Evolutionary conservation across 2,329 filamentous ascomycete species (phyloP).

Genomic region (Bipolaris victoriae): DNA sequence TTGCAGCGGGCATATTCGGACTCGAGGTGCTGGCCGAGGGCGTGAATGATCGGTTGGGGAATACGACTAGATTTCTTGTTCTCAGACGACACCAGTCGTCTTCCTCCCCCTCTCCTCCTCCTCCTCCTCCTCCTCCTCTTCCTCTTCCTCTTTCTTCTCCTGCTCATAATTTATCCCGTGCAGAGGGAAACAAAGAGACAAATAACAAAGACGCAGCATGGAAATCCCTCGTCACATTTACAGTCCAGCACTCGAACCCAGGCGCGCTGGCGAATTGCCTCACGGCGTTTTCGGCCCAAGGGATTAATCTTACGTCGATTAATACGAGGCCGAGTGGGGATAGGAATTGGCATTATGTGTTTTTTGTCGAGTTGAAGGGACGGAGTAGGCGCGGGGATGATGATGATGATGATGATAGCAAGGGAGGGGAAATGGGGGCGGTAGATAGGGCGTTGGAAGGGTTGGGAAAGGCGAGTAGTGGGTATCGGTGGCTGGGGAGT

Average conservation of each 20-base stretch:
- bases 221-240: conserved; percentile 83
- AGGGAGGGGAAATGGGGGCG: conserved; percentile 57
- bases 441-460: conserved; percentile 64
- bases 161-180: too few relatives aligned
- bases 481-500: conserved; percentile 72
- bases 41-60: conserved; percentile 77
- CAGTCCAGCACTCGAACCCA: conserved; percentile 74
- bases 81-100: not conserved
- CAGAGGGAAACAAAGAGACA: not conserved
- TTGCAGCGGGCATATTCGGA: conserved; percentile 72
- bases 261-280: conserved; percentile 85
- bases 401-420: conserved; percentile 57
- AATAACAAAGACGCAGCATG: conserved; percentile 14
- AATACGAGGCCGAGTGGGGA: conserved; percentile 80
- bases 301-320: conserved; percentile 87
- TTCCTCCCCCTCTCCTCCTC: not conserved
- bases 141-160: too few relatives aligned
- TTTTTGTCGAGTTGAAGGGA: conserved; percentile 89
- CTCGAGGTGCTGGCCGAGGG: conserved; percentile 71
- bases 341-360: conserved; percentile 86
- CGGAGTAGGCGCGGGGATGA: conserved; percentile 58
- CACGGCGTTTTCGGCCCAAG: conserved; percentile 73
- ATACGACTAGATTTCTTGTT: conserved; percentile 76
- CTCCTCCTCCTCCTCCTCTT: too few relatives aligned
- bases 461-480: conserved; percentile 64